Percentiles rank a stretch among this genome's conserved stretches.
phyloP scores from a whole-genome alignment of 202 grass and related monocot species.

The Schoenoplectus tabernaemontani region DNA sequence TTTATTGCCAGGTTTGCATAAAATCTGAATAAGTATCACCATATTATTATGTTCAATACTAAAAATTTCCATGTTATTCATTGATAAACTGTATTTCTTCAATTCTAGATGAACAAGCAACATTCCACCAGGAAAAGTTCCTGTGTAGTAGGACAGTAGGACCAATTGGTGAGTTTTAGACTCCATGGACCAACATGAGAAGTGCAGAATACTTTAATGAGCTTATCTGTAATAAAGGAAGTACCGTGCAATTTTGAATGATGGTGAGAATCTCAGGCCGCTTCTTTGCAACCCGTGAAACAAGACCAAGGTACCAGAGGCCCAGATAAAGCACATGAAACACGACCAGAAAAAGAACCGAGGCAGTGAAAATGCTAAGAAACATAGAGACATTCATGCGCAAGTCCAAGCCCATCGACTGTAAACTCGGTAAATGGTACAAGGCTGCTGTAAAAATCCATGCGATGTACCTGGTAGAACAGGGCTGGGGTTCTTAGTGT shows the following conservation, averaged over 20 bases:
- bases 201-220: neutral
- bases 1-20: no score
- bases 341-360: slow-evolving; percentile 73
- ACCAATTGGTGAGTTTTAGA: neutral
- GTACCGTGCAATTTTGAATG: slow-evolving; percentile 94
- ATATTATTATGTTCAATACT: neutral
- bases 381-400: slow-evolving; percentile 94
- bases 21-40: no score
- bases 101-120: neutral
- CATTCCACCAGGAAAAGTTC: neutral
- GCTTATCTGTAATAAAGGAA: slow-evolving; percentile 21
- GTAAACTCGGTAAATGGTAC: slow-evolving; percentile 98
- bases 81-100: neutral
- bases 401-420: slow-evolving; percentile 96
- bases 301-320: slow-evolving; percentile 86
- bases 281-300: slow-evolving; percentile 84
- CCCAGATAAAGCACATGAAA: slow-evolving; percentile 96
- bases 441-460: slow-evolving; percentile 99
- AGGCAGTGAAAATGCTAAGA: slow-evolving; percentile 84
- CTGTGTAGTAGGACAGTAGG: no score
- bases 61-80: neutral
- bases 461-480: slow-evolving; percentile 61
- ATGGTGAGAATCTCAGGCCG: slow-evolving; percentile 81
- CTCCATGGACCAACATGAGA: neutral
- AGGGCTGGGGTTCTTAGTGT: neutral